Evolutionary conservation across 1,139 yeast genomes (phyloP).

Genomic region (Maudiozyma humilis): DNA sequence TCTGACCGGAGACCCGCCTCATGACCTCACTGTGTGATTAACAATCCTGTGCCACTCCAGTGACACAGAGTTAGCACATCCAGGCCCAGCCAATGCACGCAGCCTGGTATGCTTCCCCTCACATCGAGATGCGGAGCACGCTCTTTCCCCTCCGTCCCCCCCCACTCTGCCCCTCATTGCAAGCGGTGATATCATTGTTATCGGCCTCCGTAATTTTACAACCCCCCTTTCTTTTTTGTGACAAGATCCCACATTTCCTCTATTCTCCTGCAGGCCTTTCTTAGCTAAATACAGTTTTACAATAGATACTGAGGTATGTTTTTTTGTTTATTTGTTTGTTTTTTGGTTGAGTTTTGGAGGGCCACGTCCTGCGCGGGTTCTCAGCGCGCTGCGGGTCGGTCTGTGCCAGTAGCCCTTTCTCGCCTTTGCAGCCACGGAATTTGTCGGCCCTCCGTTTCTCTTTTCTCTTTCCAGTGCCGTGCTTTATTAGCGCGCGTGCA

Average conservation of each 20-base stretch:
- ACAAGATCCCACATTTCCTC: background rate
- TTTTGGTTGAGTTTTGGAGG: too few species aligned
- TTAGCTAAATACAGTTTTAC: background rate
- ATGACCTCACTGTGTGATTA: background rate
- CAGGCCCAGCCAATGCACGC: background rate
- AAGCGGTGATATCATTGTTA: background rate
- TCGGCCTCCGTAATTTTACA: background rate
- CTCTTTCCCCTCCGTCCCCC: too few species aligned
- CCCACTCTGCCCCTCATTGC: too few species aligned
- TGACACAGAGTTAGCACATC: background rate
- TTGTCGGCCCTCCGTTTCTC: background rate
- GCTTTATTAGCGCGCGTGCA: too few species aligned
- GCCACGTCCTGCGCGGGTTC: too few species aligned
- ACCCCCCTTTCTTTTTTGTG: background rate
- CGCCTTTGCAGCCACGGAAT: background rate
- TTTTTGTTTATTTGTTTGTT: background rate
- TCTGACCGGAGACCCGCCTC: too few species aligned
- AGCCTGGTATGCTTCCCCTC: background rate
- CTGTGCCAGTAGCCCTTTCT: too few species aligned
- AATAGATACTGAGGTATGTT: background rate
- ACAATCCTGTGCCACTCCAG: background rate
- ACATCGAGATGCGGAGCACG: background rate
- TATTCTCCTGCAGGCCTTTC: background rate
- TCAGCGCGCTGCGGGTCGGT: too few species aligned
- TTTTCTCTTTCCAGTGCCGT: background rate